These are phyloP conservation scores for Silene uniflora DNA, from an alignment of 148 eudicot species.

Conservation along the genomic window DNA sequence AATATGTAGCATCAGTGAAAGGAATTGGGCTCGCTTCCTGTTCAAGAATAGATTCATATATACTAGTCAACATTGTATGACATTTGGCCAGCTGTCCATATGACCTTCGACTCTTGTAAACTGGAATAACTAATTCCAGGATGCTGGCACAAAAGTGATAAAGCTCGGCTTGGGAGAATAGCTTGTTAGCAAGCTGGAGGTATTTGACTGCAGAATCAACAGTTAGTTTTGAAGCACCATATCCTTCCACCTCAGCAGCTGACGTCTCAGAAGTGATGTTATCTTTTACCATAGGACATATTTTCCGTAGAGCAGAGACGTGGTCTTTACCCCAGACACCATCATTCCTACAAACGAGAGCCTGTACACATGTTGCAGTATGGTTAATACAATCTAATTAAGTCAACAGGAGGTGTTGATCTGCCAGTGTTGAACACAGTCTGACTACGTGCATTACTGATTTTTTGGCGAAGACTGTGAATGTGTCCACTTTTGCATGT, in stretches of 20 bases:
- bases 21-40: conserved; percentile 99
- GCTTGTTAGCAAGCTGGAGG: conserved; percentile 96
- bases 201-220: conserved; percentile 98
- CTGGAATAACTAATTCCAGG: conserved; percentile 95
- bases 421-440: neutral
- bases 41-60: conserved; percentile 95
- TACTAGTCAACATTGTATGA: conserved; percentile 93
- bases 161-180: conserved; percentile 95
- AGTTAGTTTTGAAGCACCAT: conserved; percentile 98
- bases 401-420: neutral
- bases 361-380: conserved; percentile 39
- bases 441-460: neutral
- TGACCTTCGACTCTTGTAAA: conserved; percentile 89
- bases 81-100: conserved; percentile 97
- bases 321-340: conserved; percentile 97
- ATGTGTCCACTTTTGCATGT: neutral
- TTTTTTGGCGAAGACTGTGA: neutral
- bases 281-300: conserved; percentile 93
- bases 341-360: conserved; percentile 92
- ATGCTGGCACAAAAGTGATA: conserved; percentile 95
- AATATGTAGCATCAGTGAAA: conserved; percentile 94
- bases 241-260: conserved; percentile 98
- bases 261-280: conserved; percentile 87
- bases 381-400: neutral
- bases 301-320: conserved; percentile 74